phyloP scores from a whole-genome alignment of 345 rosid genomes.

The thale cress (Arabidopsis thaliana) region DNA sequence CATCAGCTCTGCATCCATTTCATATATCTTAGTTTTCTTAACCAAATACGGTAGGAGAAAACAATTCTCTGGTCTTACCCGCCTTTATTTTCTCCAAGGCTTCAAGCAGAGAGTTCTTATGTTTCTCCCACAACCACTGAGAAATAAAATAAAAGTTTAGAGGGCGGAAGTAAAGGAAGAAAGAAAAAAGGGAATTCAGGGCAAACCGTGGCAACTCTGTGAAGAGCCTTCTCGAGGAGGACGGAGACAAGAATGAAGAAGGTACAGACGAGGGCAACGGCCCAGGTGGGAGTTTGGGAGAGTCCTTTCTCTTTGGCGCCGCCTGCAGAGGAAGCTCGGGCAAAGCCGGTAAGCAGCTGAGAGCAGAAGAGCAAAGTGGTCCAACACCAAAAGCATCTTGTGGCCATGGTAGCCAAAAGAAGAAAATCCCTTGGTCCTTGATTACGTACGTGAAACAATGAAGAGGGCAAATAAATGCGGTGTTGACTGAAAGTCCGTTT shows the following conservation, averaged over 20 bases:
- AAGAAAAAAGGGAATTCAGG: neutral
- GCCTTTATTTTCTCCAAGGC: conserved; percentile 82
- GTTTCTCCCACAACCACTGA: conserved; percentile 81
- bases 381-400: conserved; percentile 29
- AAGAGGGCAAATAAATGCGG: conserved; percentile 9
- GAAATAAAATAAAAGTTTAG: neutral
- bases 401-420: conserved; percentile 25
- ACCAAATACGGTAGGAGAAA: conserved; percentile 15
- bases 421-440: conserved; percentile 3
- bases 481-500: conserved; percentile 19
- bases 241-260: conserved; percentile 76
- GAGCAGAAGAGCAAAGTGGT: conserved; percentile 16
- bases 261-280: conserved; percentile 73
- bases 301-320: conserved; percentile 52
- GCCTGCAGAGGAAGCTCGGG: conserved; percentile 25
- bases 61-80: conserved; percentile 51
- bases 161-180: neutral
- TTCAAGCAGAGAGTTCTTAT: conserved; percentile 73
- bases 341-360: conserved; percentile 9
- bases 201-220: conserved; percentile 65
- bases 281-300: conserved; percentile 88
- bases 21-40: conserved; percentile 2
- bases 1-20: conserved; percentile 72
- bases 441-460: conserved; percentile 5
- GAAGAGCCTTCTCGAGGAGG: conserved; percentile 66